Evolutionary conservation across 352 stramenopile species (phyloP), one percentile per base, ranked within the genome.

Genomic region (Pythium monospermum): DNA sequence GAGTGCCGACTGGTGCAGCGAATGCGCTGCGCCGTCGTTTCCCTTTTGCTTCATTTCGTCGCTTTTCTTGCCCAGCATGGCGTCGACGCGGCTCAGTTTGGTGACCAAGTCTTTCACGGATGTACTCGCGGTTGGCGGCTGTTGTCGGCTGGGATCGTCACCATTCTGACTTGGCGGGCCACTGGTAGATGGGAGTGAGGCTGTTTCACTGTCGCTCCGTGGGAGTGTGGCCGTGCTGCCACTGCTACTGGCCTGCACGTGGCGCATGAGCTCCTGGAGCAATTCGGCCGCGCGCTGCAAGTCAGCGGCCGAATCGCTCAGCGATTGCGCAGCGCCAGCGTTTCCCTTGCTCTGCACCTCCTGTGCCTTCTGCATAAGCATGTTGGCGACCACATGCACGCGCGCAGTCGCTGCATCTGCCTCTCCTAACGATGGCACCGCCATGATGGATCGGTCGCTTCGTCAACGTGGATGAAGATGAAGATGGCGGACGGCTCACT

Each of bases 341-440:
- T 87, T 87, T 30, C 80, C 80, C 39, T 75, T 78, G 25, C 60
- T 65, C 58, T 82, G 70, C 36, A 79, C 76, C 35, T 91, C 76
- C 44, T 78, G 67, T 40, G 75, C 73, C 56, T 83, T 85, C 26
- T 79, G 69, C 65, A 72, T 56, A 48, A 91, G 61, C 65, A 88
- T 91, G 53, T 91, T 73, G 19, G 80, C 80, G 57, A 91, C 80
- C 39, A 86, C 61, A 37, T 79, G 67, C 67, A 91, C 75, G 39
- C 76, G 74, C 43, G 75, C 65, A 36, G 70, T 75, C 27, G 85
- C 71, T 56, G 75, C 71, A 19, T 78, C 76, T 16, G 74, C 74
- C 61, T 77, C 73, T 4, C 40, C 39, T 26, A 43, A 28, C 18
- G 55, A 45, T 32, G 55, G 48, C 32, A 63, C 32, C n/a, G 33